These are phyloP conservation scores for Colletotrichum sidae DNA, from an alignment of 2,329 filamentous ascomycete genomes.

Conservation along the genomic window DNA sequence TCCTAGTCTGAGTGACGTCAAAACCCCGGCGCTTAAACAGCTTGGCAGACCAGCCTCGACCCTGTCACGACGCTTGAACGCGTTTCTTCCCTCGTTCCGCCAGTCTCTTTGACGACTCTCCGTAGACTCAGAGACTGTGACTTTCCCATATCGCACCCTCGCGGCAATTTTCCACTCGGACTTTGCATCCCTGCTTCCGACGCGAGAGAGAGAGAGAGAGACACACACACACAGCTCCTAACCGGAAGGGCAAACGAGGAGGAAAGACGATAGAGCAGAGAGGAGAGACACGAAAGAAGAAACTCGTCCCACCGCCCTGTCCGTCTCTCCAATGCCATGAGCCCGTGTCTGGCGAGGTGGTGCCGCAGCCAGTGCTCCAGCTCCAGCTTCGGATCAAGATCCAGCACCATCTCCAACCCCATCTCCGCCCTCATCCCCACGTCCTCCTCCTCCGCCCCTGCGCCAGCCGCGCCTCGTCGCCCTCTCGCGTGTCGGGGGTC, in stretches of 20 bases:
- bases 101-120: too few relatives aligned
- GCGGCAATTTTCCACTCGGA: too few relatives aligned
- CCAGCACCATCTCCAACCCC: background rate
- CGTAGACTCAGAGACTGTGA: too few relatives aligned
- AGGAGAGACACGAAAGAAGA: background rate
- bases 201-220: too few relatives aligned
- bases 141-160: too few relatives aligned
- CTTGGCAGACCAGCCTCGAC: slow-evolving; percentile 24
- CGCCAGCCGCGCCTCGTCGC: slow-evolving; percentile 35
- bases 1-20: slow-evolving; percentile 31
- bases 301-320: background rate
- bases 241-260: background rate
- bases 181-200: too few relatives aligned
- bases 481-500: slow-evolving; percentile 19
- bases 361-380: slow-evolving; percentile 2
- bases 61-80: background rate
- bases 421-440: slow-evolving; percentile 4
- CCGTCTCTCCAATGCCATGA: slow-evolving; percentile 32
- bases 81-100: slow-evolving; percentile 30
- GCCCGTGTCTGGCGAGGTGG: slow-evolving; percentile 30
- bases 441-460: slow-evolving; percentile 7
- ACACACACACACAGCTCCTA: too few relatives aligned
- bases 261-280: background rate
- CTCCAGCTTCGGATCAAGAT: too few relatives aligned
- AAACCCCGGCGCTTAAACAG: slow-evolving; percentile 35